Base-by-base conservation (phyloP, 2,329 filamentous ascomycete genomes). In the Alternaria dauci region DNA sequence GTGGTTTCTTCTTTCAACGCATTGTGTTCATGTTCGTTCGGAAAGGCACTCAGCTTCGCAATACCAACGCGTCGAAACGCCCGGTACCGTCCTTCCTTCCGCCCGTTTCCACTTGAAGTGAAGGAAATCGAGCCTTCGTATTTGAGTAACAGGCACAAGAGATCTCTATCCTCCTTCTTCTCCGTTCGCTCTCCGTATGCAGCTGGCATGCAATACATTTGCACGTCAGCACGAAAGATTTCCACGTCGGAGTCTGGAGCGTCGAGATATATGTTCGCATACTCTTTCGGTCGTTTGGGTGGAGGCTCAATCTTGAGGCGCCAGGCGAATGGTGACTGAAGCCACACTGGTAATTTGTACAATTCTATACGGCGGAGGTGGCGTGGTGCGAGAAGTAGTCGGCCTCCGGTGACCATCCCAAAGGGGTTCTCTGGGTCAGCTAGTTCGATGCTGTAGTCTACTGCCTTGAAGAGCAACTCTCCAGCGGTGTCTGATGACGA, bases 401-500 rank as follows among this genome's bases (percentile, higher is more conserved):
- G 52, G 4, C 52, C 58, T 12, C 26, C 8, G 4, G 12, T 52
- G 18, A 56, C 44, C n/a, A 56, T 53, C 28, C 60, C 57, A 57
- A 50, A 60, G 30, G 53, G 53, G 85, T 91, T 93, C 77, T 91
- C 91, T 66, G 91, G 91, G 53, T 83, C 86, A 55, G 86, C 94
- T 62, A 88, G 90, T 65, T 91, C 70, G 72, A 91, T 78, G 87
- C 93, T 63, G 83, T 56, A 14, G 9, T 48, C 34, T 6, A 52
- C 20, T 9, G 34, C 43, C 39, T 48, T 56, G 47, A 60, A 60
- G 18, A 56, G 30, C 8, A 60, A 12, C 44, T 59, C 43, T 23
- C 28, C 30, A n/a, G 18, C 2, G 2, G 42, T 2, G 3, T 32
- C 38, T 8, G 18, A 23, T 2, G 43, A 4, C 20, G 39, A 46